Conservation (phyloP, 2,329 filamentous ascomycete genomes). For the Allantophomopsis cytisporea region DNA sequence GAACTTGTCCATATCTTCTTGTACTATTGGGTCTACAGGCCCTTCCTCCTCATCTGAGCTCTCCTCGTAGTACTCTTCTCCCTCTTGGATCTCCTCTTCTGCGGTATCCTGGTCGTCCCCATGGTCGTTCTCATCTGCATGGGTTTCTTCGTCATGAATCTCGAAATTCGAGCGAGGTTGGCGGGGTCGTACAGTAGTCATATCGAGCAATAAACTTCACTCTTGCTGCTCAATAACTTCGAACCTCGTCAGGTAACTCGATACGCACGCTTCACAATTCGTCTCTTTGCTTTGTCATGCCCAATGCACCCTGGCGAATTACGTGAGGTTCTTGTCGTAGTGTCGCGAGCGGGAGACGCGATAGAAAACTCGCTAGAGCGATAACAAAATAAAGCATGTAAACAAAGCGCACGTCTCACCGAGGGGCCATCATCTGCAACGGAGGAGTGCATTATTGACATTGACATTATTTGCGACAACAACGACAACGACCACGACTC, state of each 20-base stretch:
- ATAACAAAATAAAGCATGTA: too few species aligned
- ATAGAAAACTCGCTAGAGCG: too few species aligned
- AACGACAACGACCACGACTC: constrained; percentile 15
- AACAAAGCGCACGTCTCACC: too few species aligned
- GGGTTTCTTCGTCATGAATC: constrained; percentile 22
- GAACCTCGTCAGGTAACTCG: background rate
- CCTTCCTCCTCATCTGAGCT: constrained; percentile 44
- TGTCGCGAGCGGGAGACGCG: too few species aligned
- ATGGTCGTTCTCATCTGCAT: constrained; percentile 15
- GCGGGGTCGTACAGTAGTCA: constrained; percentile 16
- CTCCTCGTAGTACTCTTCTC: constrained; percentile 28
- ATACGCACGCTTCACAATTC: too few species aligned
- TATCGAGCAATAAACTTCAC: constrained; percentile 1
- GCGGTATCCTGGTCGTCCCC: constrained; percentile 10
- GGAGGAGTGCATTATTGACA: too few species aligned
- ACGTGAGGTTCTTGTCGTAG: too few species aligned
- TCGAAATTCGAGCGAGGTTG: constrained; percentile 19
- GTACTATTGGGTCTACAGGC: constrained; percentile 51
- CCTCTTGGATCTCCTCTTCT: constrained; percentile 16
- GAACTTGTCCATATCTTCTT: constrained; percentile 78
- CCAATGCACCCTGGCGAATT: too few species aligned
- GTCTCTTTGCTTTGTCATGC: too few species aligned
- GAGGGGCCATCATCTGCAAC: too few species aligned
- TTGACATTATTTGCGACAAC: constrained; percentile 7
- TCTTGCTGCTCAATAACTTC: too few species aligned